Evolutionary conservation across 108 stramenopile species (phyloP).

Genomic region (Poteriospumella lacustris): DNA sequence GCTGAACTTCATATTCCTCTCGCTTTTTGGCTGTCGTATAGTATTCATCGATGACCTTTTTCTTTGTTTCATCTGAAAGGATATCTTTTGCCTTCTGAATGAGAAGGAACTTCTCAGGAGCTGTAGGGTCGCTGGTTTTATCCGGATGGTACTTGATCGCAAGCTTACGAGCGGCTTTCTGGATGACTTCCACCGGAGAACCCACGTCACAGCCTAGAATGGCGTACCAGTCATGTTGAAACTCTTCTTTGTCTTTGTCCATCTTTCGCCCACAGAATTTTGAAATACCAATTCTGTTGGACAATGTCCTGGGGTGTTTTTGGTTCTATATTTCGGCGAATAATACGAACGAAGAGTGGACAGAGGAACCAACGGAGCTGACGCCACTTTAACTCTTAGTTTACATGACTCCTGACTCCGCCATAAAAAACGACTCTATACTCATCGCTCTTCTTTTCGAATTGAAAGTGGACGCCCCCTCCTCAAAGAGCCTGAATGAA

Average conservation of each 20-base stretch:
- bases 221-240: constrained; percentile 24
- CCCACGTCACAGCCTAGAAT: constrained; percentile 3
- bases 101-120: not conserved
- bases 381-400: too few species aligned
- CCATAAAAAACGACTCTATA: too few species aligned
- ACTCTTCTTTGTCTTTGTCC: not conserved
- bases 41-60: not conserved
- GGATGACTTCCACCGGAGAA: not conserved
- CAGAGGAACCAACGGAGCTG: too few species aligned
- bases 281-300: not conserved
- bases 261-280: not conserved
- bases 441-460: too few species aligned
- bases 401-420: too few species aligned
- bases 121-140: not conserved
- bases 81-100: constrained; percentile 24
- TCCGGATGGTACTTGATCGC: constrained; percentile 18
- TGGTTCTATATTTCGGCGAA: too few species aligned
- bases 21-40: not conserved
- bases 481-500: too few species aligned
- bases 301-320: too few species aligned
- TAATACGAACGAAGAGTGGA: too few species aligned
- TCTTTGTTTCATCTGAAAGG: constrained; percentile 10
- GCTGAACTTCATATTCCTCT: constrained; percentile 14
- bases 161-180: not conserved
- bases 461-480: too few species aligned